These are phyloP conservation scores for Trichoderma cornu-damae DNA, from an alignment of 2,329 filamentous ascomycete species.

Conservation along the genomic window DNA sequence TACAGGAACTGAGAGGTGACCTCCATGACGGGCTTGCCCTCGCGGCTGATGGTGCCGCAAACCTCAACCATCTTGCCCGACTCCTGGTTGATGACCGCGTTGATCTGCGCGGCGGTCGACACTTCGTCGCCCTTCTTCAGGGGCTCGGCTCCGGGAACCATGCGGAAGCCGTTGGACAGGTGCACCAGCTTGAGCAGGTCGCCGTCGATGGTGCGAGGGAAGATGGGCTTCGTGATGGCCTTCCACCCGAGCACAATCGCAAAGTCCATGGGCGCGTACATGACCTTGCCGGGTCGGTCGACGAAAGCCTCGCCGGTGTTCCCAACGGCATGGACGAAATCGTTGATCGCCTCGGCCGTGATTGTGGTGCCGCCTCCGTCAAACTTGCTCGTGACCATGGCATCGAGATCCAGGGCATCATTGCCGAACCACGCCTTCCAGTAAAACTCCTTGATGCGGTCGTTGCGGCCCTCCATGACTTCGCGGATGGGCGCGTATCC, in stretches of 20 bases:
- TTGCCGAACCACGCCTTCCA: constrained; percentile 96
- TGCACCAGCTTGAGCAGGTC: constrained; percentile 95
- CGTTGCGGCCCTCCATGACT: constrained; percentile 92
- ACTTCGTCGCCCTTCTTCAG: constrained; percentile 93
- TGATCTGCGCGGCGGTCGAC: constrained; percentile 90
- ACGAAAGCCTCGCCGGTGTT: constrained; percentile 98
- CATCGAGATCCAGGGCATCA: constrained; percentile 76
- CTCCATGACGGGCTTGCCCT: constrained; percentile 87
- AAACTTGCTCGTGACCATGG: constrained; percentile 79
- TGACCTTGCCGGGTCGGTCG: constrained; percentile 86
- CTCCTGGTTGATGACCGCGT: constrained; percentile 96
- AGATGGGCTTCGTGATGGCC: constrained; percentile 98
- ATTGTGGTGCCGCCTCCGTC: constrained; percentile 84
- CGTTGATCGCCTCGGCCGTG: constrained; percentile 88
- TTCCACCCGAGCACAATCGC: constrained; percentile 98
- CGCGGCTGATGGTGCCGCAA: constrained; percentile 88
- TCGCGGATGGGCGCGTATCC: constrained; percentile 97
- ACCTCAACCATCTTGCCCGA: constrained; percentile 99
- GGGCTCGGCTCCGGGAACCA: constrained; percentile 92
- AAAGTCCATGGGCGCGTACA: constrained; percentile 97
- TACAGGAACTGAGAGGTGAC: constrained; percentile 98
- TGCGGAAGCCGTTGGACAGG: constrained; percentile 94
- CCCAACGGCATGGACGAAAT: constrained; percentile 98
- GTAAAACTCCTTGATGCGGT: constrained; percentile 99
- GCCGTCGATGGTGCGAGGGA: constrained; percentile 92